Evolutionary conservation across 176 grass and related monocot species (phyloP), one percentile per base, ranked within the genome.

Genomic region (Poa annua): DNA sequence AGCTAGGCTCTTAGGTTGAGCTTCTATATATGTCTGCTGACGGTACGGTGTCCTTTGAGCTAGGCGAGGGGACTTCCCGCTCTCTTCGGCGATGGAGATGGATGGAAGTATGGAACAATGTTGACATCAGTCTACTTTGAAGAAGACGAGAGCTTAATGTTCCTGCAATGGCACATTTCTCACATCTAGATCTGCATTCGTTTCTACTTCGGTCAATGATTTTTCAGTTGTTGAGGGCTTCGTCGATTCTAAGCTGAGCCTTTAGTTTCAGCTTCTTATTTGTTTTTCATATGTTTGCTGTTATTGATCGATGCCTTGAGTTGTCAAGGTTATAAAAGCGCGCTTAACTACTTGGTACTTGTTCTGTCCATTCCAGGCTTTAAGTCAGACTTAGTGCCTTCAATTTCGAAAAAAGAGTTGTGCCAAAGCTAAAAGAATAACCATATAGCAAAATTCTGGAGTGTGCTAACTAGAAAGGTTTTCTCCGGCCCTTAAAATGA

Each of bases 391-490:
- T 62, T 26, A 2, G 29, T 6, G 24, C 59, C 24, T 29, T 62
- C 1, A 62, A 62, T 29, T 6, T 62, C 6, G 11, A 62, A 26
- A 61, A 61, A 59, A 10, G 11, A 36, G 39, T 41, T 68, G 8
- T 41, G 36, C 11, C 35, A 64, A 74, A 74, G 41, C 57, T 63
- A 48, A 34, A 65, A 45, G 6, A 50, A 66, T 80, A 66, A 51
- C 44, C 25, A 63, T 61, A 45, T 33, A 10, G 22, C 38, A 59
- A 51, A n/a, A 51, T 20, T 48, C 34, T 80, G 26, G 60, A 66
- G 77, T 63, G n/a, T 26, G 14, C 13, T 26, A 26, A 29, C 69
- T 72, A 72, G 45, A 73, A 49, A 72, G 6, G 42, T 48, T 12
- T 49, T 73, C 13, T 73, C 24, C 16, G 44, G 13, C 44, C 70